These are phyloP conservation scores for Adansonia rubrostipa DNA, from an alignment of 441 rosid species.

Conservation along the genomic window DNA sequence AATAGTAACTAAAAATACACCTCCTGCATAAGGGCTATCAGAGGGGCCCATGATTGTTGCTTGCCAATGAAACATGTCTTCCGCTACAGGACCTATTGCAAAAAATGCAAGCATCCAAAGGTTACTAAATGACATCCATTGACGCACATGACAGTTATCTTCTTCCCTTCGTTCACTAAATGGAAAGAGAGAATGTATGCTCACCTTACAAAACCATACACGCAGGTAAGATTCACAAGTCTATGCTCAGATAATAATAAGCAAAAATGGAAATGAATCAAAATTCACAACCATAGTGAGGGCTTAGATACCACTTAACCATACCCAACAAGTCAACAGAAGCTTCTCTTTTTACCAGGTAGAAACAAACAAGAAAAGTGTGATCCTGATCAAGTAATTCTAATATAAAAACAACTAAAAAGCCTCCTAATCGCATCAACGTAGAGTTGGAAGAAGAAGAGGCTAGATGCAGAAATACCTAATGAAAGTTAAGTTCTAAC, in stretches of 20 bases:
- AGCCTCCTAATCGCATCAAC: background rate
- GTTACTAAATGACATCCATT: background rate
- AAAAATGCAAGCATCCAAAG: background rate
- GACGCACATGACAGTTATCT: background rate
- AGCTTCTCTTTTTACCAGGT: background rate
- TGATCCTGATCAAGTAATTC: too few relatives aligned
- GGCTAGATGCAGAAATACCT: background rate
- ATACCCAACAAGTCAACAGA: slow-evolving; percentile 14
- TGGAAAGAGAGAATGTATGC: background rate
- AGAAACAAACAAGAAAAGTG: too few relatives aligned
- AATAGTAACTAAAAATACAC: slow-evolving; percentile 43
- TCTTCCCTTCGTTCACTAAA: background rate
- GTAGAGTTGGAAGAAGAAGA: background rate
- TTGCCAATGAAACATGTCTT: slow-evolving; percentile 53
- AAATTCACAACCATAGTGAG: background rate
- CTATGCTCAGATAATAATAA: background rate
- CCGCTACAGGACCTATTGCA: slow-evolving; percentile 42
- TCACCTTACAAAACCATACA: background rate
- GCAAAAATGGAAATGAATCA: background rate
- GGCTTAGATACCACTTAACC: background rate
- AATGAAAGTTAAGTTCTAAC: background rate
- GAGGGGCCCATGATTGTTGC: slow-evolving; percentile 49
- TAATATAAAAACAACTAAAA: background rate
- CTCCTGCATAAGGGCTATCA: slow-evolving; percentile 51
- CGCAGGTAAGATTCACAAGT: background rate